These are phyloP conservation scores for Lolium rigidum DNA, from an alignment of 176 grass and related monocot species.

Conservation along the genomic window DNA sequence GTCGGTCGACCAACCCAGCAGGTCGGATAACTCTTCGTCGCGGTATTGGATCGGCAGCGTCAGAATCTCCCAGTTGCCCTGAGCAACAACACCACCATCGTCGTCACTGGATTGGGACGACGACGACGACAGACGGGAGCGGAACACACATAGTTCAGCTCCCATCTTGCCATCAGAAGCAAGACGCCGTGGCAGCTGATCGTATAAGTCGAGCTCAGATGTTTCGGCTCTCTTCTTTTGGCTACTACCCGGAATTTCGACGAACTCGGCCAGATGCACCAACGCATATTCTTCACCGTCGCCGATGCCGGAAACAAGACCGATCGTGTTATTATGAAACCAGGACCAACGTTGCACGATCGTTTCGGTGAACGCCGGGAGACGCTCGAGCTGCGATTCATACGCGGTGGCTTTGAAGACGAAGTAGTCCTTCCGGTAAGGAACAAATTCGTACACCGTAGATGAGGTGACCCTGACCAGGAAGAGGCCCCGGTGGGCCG, in stretches of 20 bases:
- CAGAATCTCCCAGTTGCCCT: background rate
- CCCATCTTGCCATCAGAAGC: background rate
- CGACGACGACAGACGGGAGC: background rate
- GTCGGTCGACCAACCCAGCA: background rate
- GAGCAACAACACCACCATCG: background rate
- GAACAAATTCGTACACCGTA: no score
- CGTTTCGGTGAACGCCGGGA: background rate
- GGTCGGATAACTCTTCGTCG: background rate
- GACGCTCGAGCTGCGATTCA: background rate
- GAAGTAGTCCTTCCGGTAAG: background rate
- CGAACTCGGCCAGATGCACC: background rate
- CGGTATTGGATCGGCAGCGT: background rate
- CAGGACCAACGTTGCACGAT: background rate
- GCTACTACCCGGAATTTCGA: background rate
- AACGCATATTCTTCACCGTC: background rate
- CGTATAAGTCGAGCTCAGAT: background rate
- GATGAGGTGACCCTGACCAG: background rate
- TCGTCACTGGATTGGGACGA: background rate
- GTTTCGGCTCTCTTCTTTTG: background rate
- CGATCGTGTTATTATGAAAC: background rate
- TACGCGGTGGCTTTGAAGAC: background rate
- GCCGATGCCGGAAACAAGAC: background rate
- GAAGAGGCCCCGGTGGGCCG: background rate
- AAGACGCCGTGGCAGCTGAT: background rate
- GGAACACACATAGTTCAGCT: background rate